Base-by-base conservation (phyloP, 495 filamentous ascomycete species). In the Annulohypoxylon nitens region DNA sequence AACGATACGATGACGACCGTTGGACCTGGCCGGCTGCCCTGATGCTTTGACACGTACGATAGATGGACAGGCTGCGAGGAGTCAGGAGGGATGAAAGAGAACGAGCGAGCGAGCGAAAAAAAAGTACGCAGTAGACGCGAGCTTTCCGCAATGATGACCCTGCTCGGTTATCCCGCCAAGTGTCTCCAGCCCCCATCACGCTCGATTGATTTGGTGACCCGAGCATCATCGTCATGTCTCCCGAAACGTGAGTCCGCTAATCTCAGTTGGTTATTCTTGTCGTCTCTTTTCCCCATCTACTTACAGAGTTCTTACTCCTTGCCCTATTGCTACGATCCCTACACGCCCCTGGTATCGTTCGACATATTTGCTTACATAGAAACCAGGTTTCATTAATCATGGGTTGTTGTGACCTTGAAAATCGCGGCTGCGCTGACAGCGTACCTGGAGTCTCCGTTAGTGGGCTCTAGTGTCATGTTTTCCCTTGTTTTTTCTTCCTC, bases 391-490 rank as follows among this genome's bases (percentile, higher is more conserved):
- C 64, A 20, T 51, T 68, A 61, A 34, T 39, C 66, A 61, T 60
- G 68, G 53, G 64, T 53, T 53, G 48, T 36, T 51, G 57, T 48
- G 63, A 43, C 68, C 57, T 34, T 61, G 61, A 68, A 68, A 66
- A 48, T 58, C 57, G 54, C 63, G 53, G 61, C 39, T 73, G 59
- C 47, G 64, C 60, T 69, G 59, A 59, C 72, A 74, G 71, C 62
- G 67, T 67, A 23, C 74, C 70, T 75, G 41, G 69, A 59, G 26
- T 9, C 12, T 54, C 71, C 62, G 65, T 73, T 75, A 71, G 68
- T 69, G 64, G 66, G 54, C 65, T 69, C 66, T 72, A 76, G 69
- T 71, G 69, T 67, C 70, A 69, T 69, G 69, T 73, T 74, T 74
- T 61, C 72, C 74, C 61, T 54, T 54, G 50, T 71, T 67, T 53